Evolutionary conservation across 2,329 filamentous ascomycete genomes (phyloP).

Genomic region (Sporothrix sp.): DNA sequence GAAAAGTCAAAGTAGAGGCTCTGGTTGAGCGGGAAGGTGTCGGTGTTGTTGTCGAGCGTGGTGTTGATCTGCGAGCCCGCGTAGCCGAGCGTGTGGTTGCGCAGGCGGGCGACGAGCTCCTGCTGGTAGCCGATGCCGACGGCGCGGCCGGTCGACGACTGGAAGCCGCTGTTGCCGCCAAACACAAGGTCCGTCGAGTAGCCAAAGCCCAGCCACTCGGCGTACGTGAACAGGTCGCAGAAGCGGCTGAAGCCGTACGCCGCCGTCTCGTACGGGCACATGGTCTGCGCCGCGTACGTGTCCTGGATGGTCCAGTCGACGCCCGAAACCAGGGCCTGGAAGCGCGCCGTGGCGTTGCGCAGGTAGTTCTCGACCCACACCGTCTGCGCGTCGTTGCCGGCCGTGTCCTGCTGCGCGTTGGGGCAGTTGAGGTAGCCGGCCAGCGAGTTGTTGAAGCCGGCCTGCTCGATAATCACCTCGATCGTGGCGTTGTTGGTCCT

Average conservation of each 20-base stretch:
- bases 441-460: conserved; percentile 59
- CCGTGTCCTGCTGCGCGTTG: conserved; percentile 43
- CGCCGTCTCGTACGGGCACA: conserved; percentile 73
- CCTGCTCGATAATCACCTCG: conserved; percentile 59
- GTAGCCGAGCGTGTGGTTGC: conserved; percentile 54
- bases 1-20: conserved; percentile 68
- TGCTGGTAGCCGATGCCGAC: conserved; percentile 66
- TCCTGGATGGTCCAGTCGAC: conserved; percentile 56
- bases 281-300: conserved; percentile 56
- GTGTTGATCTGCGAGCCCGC: conserved; percentile 53
- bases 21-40: conserved; percentile 66
- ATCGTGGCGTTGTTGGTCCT: conserved; percentile 60
- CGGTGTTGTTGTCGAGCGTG: conserved; percentile 57
- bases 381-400: conserved; percentile 42
- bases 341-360: conserved; percentile 49
- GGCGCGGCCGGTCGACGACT: conserved; percentile 56
- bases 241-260: conserved; percentile 65
- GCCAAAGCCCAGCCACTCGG: conserved; percentile 63
- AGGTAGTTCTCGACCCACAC: conserved; percentile 59
- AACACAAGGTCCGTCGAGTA: conserved; percentile 62
- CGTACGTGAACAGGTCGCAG: conserved; percentile 64
- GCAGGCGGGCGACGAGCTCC: conserved; percentile 60
- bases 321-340: conserved; percentile 41
- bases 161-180: conserved; percentile 50
- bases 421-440: conserved; percentile 58